Evolutionary conservation across 2,329 filamentous ascomycete genomes (phyloP).

Genomic region (Ceratocystis cubensis): DNA sequence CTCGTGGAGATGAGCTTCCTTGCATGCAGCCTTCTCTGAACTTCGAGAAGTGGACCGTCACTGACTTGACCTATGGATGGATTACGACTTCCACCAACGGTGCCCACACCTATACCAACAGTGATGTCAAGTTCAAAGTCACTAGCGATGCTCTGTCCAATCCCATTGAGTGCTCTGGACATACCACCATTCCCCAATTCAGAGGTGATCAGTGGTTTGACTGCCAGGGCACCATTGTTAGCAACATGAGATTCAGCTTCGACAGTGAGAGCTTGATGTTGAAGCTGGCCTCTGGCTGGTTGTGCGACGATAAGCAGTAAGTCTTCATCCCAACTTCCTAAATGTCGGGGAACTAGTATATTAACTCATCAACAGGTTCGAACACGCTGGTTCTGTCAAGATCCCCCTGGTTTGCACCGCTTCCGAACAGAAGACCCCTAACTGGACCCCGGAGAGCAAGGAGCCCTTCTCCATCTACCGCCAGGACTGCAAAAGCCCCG

Average conservation of each 20-base stretch:
- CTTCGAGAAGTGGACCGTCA: conserved; percentile 30
- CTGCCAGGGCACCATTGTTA: conserved; percentile 28
- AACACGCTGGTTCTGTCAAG: conserved; percentile 11
- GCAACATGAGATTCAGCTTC: conserved; percentile 34
- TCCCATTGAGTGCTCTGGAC: conserved; percentile 30
- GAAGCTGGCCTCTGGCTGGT: conserved; percentile 38
- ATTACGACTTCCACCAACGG: conserved; percentile 39
- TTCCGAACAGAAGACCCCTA: conserved; percentile 23
- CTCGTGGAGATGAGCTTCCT: not conserved
- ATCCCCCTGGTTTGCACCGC: not conserved
- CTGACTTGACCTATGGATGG: conserved; percentile 38
- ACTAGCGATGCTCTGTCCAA: conserved; percentile 34
- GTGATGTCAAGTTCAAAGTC: conserved; percentile 39
- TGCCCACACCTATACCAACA: conserved; percentile 38
- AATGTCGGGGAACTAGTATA: not conserved
- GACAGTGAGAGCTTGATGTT: conserved; percentile 30
- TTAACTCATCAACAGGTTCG: not conserved
- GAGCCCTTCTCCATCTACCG: no score
- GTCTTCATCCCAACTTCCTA: not conserved
- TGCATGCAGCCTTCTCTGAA: conserved; percentile 24
- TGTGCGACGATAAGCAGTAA: conserved; percentile 26
- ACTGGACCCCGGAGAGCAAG: conserved; percentile 24
- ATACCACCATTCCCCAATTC: conserved; percentile 35
- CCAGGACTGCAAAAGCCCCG: conserved; percentile 23
- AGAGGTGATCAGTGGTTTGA: conserved; percentile 36